These are phyloP conservation scores for Athelia sp. DNA, from an alignment of 1,284 basidiomycete species.

Conservation along the genomic window DNA sequence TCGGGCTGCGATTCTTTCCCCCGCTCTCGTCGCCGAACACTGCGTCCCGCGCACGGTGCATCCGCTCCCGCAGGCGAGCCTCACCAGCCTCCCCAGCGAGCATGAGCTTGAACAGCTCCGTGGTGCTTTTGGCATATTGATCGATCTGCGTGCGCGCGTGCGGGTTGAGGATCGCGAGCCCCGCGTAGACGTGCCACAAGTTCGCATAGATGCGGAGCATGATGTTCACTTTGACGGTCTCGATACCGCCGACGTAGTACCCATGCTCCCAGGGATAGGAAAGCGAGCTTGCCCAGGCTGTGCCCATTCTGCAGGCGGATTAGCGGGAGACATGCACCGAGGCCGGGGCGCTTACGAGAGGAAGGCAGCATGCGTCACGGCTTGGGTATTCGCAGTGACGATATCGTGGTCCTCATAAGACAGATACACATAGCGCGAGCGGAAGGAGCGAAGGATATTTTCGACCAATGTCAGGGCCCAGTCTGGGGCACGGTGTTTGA, in stretches of 20 bases:
- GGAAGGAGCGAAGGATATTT: conserved; percentile 77
- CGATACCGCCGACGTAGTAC: conserved; percentile 95
- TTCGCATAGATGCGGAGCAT: conserved; percentile 94
- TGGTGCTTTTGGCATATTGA: conserved; percentile 82
- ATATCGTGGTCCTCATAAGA: conserved; percentile 95
- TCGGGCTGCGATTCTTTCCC: conserved; percentile 46
- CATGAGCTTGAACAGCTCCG: conserved; percentile 96
- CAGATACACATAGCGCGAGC: conserved; percentile 86
- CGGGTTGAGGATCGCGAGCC: conserved; percentile 94
- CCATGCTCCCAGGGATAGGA: conserved; percentile 95
- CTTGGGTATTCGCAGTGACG: conserved; percentile 97
- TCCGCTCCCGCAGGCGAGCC: conserved; percentile 61
- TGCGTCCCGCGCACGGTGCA: conserved; percentile 71
- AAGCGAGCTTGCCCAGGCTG: conserved; percentile 80
- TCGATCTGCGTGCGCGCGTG: conserved; percentile 87
- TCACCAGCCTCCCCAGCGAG: conserved; percentile 61
- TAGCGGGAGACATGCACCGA: conserved; percentile 2
- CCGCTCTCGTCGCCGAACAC: conserved; percentile 65
- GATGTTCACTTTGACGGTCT: conserved; percentile 98
- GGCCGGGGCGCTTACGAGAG: conserved; percentile 55
- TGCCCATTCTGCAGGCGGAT: conserved; percentile 77
- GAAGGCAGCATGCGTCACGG: conserved; percentile 97
- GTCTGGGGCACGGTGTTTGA: conserved; percentile 80
- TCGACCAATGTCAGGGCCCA: conserved; percentile 79
- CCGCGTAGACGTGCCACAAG: conserved; percentile 99